Base-by-base conservation (phyloP, 2,329 filamentous ascomycete genomes). In the Hymenoscyphus albidus region DNA sequence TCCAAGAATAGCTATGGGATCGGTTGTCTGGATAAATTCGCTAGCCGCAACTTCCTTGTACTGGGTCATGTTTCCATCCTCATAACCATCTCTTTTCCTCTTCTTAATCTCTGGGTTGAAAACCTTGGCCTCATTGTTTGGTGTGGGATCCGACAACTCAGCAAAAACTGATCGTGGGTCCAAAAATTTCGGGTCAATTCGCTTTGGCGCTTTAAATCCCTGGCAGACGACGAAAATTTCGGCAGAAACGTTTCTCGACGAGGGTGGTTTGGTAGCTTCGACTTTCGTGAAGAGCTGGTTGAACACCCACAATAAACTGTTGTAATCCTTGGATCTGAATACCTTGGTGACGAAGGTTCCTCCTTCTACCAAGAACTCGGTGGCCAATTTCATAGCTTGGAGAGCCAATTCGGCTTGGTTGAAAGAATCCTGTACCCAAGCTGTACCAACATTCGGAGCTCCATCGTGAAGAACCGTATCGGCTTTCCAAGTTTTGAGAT, bases 81-180 rank as follows among this genome's bases (percentile, higher is more conserved):
- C 94, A 70, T 99, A 99, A 82, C 95, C 95, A 56, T 96, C 94
- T 81, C 95, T 85, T 85, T 97, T 98, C 65, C 95, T 83, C 86
- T 97, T 99, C 84, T 98, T 99, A 75, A 92, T 83, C 76, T 99
- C 95, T 0, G 95, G 95, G 70, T 99, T 97, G 82, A 94, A 99
- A 1, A 99, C 95, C 77, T 96, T 97, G 48, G 95, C 95, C 77
- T 99, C 95, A 71, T 98, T 96, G 77, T 98, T 99, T 1, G 93
- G 92, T 0, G 89, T 90, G 1, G 91, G 87, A 64, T 90, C 91
- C 39, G 89, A 82, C n/a, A 97, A 81, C 77, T 99, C 95, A 39
- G 93, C 93, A 74, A 99, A 99, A 38, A 98, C 95, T 64, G 90
- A 87, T 69, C 87, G 87, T 5, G 95, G 87, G 74, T 99, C 95